Conservation (phyloP, 148 eudicot species). For the Rhododendron simsii region DNA sequence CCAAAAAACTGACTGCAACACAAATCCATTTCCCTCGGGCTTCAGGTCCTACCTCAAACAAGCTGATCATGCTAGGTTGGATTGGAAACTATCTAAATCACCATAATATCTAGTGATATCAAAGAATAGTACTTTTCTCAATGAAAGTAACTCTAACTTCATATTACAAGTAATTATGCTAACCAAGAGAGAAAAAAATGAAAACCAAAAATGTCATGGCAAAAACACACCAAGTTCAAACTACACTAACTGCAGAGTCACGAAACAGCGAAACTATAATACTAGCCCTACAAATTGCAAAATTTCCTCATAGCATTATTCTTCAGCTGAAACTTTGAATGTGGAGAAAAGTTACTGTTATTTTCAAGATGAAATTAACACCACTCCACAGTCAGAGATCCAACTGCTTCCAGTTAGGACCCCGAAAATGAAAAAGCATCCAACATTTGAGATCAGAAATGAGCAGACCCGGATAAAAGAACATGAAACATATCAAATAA, state of each 20-base stretch:
- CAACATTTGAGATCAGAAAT: neutral
- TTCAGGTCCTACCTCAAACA: neutral
- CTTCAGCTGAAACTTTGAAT: neutral
- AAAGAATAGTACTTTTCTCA: neutral
- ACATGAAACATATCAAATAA: neutral
- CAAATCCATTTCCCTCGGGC: neutral
- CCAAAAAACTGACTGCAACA: neutral
- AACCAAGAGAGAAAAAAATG: neutral
- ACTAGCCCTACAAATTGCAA: neutral
- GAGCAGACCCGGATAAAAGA: neutral
- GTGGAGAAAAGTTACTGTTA: neutral
- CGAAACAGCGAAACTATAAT: neutral
- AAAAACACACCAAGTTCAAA: neutral
- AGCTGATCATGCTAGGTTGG: neutral
- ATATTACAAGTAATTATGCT: neutral
- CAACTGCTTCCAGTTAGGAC: neutral
- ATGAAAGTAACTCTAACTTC: neutral
- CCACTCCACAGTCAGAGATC: neutral
- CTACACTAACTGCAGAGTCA: neutral
- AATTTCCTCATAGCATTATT: neutral
- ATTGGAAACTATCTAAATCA: too few species aligned
- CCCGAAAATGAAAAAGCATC: neutral
- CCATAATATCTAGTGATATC: too few species aligned
- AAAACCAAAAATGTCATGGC: neutral
- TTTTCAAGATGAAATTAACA: neutral